A percentile compares a stretch with the other conserved stretches of the same genome.
Conservation (phyloP, 257 asterid genomes). For the Solanum virginianum region DNA sequence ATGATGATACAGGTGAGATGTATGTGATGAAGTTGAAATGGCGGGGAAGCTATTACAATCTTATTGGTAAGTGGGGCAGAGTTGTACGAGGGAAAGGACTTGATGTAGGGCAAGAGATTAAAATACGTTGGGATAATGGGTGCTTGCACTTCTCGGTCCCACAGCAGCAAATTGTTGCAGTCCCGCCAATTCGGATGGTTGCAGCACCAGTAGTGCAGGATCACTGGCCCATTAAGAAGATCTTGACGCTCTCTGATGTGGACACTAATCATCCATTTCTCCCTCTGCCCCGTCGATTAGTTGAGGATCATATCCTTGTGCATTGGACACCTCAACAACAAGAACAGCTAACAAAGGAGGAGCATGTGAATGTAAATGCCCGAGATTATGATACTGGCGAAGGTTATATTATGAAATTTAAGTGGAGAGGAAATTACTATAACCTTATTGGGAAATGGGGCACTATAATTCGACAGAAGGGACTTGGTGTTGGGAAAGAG, state of each 20-base stretch:
- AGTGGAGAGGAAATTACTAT: slow-evolving; percentile 66
- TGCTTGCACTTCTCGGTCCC: slow-evolving; percentile 81
- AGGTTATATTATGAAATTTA: slow-evolving; percentile 55
- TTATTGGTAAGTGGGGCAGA: slow-evolving; percentile 79
- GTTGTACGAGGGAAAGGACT: slow-evolving; percentile 68
- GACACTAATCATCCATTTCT: slow-evolving; percentile 79
- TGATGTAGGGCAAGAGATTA: slow-evolving; percentile 73
- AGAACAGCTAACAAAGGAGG: slow-evolving; percentile 61
- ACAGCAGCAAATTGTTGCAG: slow-evolving; percentile 42
- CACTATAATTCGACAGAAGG: slow-evolving; percentile 49
- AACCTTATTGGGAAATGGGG: slow-evolving; percentile 82
- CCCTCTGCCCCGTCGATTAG: slow-evolving; percentile 67
- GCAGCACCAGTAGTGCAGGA: slow-evolving; percentile 38
- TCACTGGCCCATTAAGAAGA: slow-evolving; percentile 73
- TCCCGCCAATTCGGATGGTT: slow-evolving; percentile 36
- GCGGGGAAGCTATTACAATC: slow-evolving; percentile 78
- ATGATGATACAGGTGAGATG: slow-evolving; percentile 65
- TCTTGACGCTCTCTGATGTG: slow-evolving; percentile 61
- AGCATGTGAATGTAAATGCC: slow-evolving; percentile 55
- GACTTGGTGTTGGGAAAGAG: slow-evolving; percentile 72
- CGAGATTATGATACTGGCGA: slow-evolving; percentile 73
- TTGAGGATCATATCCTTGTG: slow-evolving; percentile 68
- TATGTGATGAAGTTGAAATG: slow-evolving; percentile 62
- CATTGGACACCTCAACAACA: slow-evolving; percentile 62
- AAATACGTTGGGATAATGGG: slow-evolving; percentile 52